Evolutionary conservation across 768 basidiomycete species (phyloP).

Genomic region (Termitomyces sp.): DNA sequence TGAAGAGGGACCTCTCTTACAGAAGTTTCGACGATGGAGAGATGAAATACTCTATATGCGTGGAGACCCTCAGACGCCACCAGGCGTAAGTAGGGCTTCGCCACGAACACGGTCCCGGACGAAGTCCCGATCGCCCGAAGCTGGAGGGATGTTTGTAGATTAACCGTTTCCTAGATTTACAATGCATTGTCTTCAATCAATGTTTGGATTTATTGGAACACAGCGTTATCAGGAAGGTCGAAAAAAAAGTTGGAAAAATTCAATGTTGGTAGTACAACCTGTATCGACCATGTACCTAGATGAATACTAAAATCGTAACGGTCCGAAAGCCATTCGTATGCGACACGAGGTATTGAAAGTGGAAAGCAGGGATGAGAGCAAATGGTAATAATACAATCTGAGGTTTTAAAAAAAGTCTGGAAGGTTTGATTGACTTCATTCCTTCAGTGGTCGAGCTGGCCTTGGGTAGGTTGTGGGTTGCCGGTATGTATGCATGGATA

Average conservation of each 20-base stretch:
- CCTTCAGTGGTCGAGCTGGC: conserved; percentile 7
- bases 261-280: background rate
- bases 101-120: conserved; percentile 8
- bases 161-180: conserved; percentile 3
- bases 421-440: background rate
- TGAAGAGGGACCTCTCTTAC: conserved; percentile 27
- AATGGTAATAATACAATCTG: background rate
- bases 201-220: background rate
- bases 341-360: background rate
- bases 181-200: background rate
- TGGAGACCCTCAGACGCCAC: conserved; percentile 11
- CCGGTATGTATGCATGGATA: conserved; percentile 23
- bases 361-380: background rate
- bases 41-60: conserved; percentile 32
- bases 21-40: conserved; percentile 38
- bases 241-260: background rate
- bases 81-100: conserved; percentile 2
- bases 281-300: background rate
- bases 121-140: conserved; percentile 13
- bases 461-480: conserved; percentile 6
- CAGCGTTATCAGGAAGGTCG: background rate
- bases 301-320: background rate
- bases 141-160: conserved; percentile 31
- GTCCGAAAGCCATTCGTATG: background rate
- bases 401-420: background rate